phyloP scores from a whole-genome alignment of 1,139 yeast species.

The Yarrowia galli region DNA sequence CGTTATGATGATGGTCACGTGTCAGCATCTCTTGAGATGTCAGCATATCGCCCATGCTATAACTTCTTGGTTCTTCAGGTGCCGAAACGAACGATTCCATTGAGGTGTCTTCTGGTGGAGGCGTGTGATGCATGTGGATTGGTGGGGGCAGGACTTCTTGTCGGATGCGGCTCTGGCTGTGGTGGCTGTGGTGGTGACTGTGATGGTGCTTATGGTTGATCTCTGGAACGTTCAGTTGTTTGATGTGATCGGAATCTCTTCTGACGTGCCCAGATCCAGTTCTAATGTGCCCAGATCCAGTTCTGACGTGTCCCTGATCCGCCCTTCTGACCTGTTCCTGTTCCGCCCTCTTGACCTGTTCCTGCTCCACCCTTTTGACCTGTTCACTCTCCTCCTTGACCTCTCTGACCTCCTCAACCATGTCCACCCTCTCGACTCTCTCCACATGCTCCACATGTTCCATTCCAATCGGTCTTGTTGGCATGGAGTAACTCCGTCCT shows the following conservation, averaged over 20 bases:
- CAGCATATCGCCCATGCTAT: constrained; percentile 21
- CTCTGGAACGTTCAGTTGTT: neutral
- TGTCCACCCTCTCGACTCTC: neutral
- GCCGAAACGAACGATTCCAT: constrained; percentile 12
- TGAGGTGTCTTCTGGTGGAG: constrained; percentile 1
- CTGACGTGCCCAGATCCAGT: no score
- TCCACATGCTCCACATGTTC: neutral
- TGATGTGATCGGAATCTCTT: no score
- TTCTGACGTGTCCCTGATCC: no score
- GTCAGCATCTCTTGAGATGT: neutral
- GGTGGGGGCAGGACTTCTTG: neutral
- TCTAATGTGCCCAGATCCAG: no score
- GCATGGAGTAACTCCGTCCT: constrained; percentile 13
- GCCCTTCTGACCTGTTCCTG: no score
- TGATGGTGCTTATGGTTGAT: neutral
- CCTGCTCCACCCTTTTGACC: neutral
- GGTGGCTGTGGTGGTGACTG: no score
- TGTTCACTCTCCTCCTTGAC: neutral
- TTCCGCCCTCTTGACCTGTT: neutral
- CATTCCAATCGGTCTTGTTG: neutral
- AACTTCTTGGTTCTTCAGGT: constrained; percentile 5
- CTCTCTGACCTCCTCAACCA: neutral
- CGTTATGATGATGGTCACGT: neutral
- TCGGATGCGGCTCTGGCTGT: no score
- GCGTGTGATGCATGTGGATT: neutral